These are phyloP conservation scores for Obelidium mucronatum DNA, from an alignment of 192 early-diverging fungal genomes.

Conservation along the genomic window DNA sequence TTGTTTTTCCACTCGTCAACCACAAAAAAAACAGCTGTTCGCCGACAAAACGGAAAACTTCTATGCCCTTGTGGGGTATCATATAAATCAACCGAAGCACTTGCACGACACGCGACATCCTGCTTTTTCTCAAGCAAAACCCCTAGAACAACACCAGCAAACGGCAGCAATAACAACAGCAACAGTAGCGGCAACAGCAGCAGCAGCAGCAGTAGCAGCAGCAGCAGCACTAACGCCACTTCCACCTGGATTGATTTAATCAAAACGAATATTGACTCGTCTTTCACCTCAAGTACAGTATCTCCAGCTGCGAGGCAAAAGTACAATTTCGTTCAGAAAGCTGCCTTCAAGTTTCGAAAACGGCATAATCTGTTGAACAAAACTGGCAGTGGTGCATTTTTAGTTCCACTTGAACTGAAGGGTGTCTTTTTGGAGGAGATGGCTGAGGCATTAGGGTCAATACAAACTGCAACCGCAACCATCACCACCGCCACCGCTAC, in stretches of 20 bases:
- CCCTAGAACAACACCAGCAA: not conserved
- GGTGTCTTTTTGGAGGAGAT: not conserved
- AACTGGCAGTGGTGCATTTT: not conserved
- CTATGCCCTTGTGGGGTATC: not conserved
- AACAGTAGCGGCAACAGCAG: not conserved
- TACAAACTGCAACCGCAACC: no score
- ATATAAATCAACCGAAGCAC: not conserved
- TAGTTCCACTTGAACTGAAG: not conserved
- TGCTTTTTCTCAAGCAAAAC: not conserved
- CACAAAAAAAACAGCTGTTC: not conserved
- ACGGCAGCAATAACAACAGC: no score
- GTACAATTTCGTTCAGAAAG: not conserved
- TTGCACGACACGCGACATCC: not conserved
- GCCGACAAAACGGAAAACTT: not conserved
- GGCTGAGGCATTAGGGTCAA: no score
- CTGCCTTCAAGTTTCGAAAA: not conserved
- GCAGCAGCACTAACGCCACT: conserved; percentile 1
- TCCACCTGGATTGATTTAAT: not conserved
- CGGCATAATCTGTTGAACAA: not conserved
- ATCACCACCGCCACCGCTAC: no score
- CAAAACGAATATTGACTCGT: not conserved
- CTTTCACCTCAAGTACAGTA: not conserved
- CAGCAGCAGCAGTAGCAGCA: not conserved
- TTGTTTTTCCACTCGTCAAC: no score
- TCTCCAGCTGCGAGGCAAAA: no score